Evolutionary conservation across 2,329 filamentous ascomycete species (phyloP).

Genomic region (Fusarium oligoseptatum): DNA sequence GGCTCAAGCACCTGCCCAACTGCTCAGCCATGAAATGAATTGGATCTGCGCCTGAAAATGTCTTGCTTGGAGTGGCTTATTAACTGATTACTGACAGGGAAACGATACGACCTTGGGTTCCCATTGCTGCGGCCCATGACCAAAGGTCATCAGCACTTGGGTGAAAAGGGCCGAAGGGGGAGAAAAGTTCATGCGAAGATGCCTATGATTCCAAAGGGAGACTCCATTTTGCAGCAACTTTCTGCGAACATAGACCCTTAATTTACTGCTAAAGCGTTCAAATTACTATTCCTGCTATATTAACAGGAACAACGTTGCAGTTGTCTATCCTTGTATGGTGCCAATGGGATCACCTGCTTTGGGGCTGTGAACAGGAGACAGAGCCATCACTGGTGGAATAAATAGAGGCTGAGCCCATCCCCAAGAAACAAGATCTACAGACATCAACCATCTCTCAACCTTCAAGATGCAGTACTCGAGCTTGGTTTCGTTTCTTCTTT

Average conservation of each 20-base stretch:
- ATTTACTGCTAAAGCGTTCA: not conserved
- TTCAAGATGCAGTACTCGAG: constrained; percentile 7
- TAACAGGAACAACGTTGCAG: not conserved
- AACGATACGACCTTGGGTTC: not conserved
- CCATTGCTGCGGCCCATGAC: not conserved
- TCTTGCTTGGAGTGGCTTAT: not conserved
- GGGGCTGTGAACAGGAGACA: not conserved
- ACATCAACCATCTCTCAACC: not conserved
- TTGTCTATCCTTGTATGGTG: not conserved
- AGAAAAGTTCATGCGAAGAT: not conserved
- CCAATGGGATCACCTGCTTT: not conserved
- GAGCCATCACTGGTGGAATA: not conserved
- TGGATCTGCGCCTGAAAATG: not conserved
- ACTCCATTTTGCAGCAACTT: not conserved
- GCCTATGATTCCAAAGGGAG: not conserved
- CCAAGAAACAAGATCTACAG: not conserved
- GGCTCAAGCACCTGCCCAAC: not conserved
- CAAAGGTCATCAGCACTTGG: not conserved
- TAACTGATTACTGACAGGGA: not conserved
- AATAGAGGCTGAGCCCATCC: not conserved
- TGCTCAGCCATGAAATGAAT: not conserved
- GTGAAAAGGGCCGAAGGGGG: not conserved
- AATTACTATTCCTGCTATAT: not conserved
- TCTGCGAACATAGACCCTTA: not conserved
- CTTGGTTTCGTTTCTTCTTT: constrained; percentile 7